These are phyloP conservation scores for Ananas comosus DNA, from an alignment of 176 grass and related monocot genomes.

Conservation along the genomic window DNA sequence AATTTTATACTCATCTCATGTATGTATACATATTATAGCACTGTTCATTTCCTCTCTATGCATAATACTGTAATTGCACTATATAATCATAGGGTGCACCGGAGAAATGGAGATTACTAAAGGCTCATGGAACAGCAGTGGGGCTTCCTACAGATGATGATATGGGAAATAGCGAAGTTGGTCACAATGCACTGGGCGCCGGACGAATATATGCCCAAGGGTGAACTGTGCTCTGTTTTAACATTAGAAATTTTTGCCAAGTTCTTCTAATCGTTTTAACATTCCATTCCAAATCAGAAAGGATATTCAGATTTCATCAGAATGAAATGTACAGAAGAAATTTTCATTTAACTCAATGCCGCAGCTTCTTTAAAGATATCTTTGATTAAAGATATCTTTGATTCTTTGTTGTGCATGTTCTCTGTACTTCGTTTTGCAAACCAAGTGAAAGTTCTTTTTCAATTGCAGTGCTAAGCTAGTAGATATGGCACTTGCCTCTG, in stretches of 20 bases:
- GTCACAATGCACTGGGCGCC: conserved; percentile 93
- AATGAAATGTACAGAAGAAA: neutral
- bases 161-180: conserved; percentile 99
- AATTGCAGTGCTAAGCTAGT: conserved; percentile 75
- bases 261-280: no score
- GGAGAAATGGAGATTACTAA: conserved; percentile 82
- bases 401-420: neutral
- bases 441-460: neutral
- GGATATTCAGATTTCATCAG: neutral
- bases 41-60: no score
- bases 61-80: no score
- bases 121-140: conserved; percentile 92
- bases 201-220: conserved; percentile 84
- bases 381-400: no score
- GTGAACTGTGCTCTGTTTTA: conserved; percentile 17
- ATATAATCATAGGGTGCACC: conserved; percentile 46
- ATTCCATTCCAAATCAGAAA: neutral
- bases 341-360: no score
- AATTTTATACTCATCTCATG: no score
- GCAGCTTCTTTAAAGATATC: no score
- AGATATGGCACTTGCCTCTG: conserved; percentile 78
- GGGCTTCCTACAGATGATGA: conserved; percentile 90
- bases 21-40: no score
- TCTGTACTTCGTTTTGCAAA: neutral
- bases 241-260: no score